Base-by-base conservation (phyloP, 2,329 filamentous ascomycete genomes). In the Fusarium sp. region DNA sequence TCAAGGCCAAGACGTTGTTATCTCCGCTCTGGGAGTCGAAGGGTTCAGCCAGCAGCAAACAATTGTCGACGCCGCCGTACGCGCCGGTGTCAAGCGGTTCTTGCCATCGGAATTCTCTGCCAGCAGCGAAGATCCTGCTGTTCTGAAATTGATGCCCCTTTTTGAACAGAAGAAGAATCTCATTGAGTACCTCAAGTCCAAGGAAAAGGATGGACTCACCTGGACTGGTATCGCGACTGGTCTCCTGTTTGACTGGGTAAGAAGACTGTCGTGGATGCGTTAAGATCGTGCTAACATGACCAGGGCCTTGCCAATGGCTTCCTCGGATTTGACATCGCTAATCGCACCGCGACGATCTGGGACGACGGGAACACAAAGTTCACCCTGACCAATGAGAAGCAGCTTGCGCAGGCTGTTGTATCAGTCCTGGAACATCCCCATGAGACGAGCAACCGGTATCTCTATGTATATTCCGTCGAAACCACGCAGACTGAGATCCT, bases 191-290 rank as follows among this genome's bases (percentile, higher is more conserved):
- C 32, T 57, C 4, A 57, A 39, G 22, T 30, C 30, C 1, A 57
- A 57, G 14, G 54, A 57, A 17, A 54, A 57, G 2, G 19, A 57
- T 15, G 54, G 54, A 5, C 2, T 54, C 8, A 57, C 19, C 5
- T 57, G 54, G 54, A 57, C 54, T 17, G 54, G 48, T 20, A 15
- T 57, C 9, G 54, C 54, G 0, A 57, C 54, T 17, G 54, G 54
- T 0, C 32, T 57, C 2, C 20, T 57, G 9, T 57, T 57, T 7
- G 54, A 57, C 15, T 57, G 54, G 54, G 54, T 56, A 50, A 6
- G 40, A 11, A 17, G 4, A 20, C 2, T 3, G 3, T 8, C 35
- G 9, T 10, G 9, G 4, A n/a, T n/a, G 7, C n/a, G 9, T 14
- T 19, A 5, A 9, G 4, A n/a, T 11, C 2, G 19, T n/a, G 17